Base-by-base conservation (phyloP, 1,284 basidiomycete species). In the Trichosporon inkin region DNA sequence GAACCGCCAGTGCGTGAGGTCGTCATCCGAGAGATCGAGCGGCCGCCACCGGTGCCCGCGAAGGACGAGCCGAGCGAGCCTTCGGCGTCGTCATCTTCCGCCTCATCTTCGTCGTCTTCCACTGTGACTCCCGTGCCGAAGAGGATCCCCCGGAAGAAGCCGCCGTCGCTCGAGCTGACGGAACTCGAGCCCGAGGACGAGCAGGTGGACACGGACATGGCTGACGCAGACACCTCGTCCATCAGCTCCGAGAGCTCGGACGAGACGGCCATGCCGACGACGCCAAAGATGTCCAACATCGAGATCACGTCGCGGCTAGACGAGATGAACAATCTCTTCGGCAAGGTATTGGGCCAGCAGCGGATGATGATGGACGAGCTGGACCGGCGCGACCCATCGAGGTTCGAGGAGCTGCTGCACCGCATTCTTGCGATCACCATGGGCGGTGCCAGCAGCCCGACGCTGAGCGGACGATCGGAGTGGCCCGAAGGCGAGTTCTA, bases 391-490 rank as follows among this genome's bases (percentile, higher is more conserved):
- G 44, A 49, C 10, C 51, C 70, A 20, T 47, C 65, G 4, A 63
- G 75, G 13, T 56, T 79, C 10, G 75, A 77, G 63, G 67, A 74
- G 38, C 55, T 79, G 37, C 66, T 79, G 16, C 61, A 65, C 8
- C 60, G 68, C 2, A 65, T 76, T 8, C 63, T 79, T 11, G 36
- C 44, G 1, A 28, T 32, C 14, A 22, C 24, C 8, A 35, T 55
- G n/a, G 37, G 22, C 11, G 36, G 20, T 7, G 20, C 28, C 11
- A 49, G 44, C 24, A 49, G 44, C 16, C 40, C 40, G 49, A 41
- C 38, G 49, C 28, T 6, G 44, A 51, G 17, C 19, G 40, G 10
- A 6, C 44, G 44, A 16, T 49, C 44, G 16, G 41, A 55, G 6
- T 49, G 44, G 32, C 37, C 35, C 16, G 71, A 73, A 17, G 71